Evolutionary conservation across 1,284 basidiomycete genomes (phyloP).

Genomic region (Coriolopsis trogii): DNA sequence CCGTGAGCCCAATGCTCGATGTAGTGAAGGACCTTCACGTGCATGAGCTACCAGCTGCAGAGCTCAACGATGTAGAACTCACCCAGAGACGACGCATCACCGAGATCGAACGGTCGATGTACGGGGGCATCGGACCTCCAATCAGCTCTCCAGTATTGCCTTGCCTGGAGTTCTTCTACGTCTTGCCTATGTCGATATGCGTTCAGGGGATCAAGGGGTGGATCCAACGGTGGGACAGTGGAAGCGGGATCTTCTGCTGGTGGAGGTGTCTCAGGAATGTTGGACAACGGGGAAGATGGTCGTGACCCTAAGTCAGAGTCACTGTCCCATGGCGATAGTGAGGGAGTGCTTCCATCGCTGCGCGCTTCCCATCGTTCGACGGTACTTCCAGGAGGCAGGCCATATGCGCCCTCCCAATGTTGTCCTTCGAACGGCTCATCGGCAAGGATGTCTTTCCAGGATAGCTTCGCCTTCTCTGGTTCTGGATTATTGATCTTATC

Average conservation of each 20-base stretch:
- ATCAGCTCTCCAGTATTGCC: conserved; percentile 71
- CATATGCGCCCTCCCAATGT: conserved; percentile 72
- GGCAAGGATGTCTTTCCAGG: conserved; percentile 74
- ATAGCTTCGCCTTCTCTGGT: conserved; percentile 45
- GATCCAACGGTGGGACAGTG: background rate
- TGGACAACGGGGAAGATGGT: conserved; percentile 49
- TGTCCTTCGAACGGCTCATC: conserved; percentile 81
- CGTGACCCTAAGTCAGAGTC: conserved; percentile 44
- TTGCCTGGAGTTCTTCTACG: conserved; percentile 58
- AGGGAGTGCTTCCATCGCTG: conserved; percentile 48
- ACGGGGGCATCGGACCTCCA: conserved; percentile 53
- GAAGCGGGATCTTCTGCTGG: background rate
- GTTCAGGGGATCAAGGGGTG: conserved; percentile 9
- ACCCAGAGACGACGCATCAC: conserved; percentile 73
- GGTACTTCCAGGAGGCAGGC: conserved; percentile 44
- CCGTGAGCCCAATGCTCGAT: conserved; percentile 39
- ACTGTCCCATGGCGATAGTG: conserved; percentile 52
- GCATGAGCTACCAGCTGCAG: background rate
- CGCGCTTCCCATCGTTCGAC: conserved; percentile 44
- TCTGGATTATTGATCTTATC: conserved; percentile 49
- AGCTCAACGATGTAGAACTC: conserved; percentile 1
- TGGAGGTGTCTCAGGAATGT: conserved; percentile 39
- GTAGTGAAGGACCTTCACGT: conserved; percentile 40
- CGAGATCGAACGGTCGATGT: conserved; percentile 55
- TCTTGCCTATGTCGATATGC: conserved; percentile 47